These are phyloP conservation scores for Aspergillus sclerotialis DNA, from an alignment of 2,329 filamentous ascomycete species.

Conservation along the genomic window DNA sequence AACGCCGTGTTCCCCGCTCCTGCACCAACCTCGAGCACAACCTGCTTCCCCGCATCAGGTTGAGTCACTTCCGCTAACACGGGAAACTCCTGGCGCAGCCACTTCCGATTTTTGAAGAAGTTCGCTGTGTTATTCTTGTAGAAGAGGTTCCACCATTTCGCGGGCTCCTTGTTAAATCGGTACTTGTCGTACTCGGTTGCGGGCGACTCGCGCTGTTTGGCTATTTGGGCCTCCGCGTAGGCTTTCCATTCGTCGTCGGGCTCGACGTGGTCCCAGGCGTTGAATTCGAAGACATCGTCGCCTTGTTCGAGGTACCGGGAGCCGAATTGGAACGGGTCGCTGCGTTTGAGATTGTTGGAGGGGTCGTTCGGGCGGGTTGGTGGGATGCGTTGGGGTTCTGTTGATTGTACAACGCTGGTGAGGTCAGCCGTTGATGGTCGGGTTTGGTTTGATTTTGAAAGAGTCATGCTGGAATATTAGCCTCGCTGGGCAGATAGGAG, in stretches of 20 bases:
- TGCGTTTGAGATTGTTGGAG: slow-evolving; percentile 72
- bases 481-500: too few relatives aligned
- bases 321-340: slow-evolving; percentile 92
- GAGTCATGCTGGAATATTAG: slow-evolving; percentile 8
- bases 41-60: slow-evolving; percentile 60
- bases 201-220: slow-evolving; percentile 74
- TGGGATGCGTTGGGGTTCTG: slow-evolving; percentile 41
- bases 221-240: slow-evolving; percentile 78
- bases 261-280: slow-evolving; percentile 97
- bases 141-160: slow-evolving; percentile 97
- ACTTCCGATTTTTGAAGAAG: slow-evolving; percentile 98
- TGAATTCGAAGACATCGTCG: slow-evolving; percentile 93
- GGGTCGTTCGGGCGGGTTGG: slow-evolving; percentile 63
- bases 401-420: slow-evolving; percentile 33
- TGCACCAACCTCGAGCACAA: slow-evolving; percentile 83
- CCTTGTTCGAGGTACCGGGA: slow-evolving; percentile 75
- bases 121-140: slow-evolving; percentile 97
- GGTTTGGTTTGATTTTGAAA: background rate
- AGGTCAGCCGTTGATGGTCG: slow-evolving; percentile 18
- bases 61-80: slow-evolving; percentile 69
- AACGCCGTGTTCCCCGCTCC: slow-evolving; percentile 96
- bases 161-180: slow-evolving; percentile 83
- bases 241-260: slow-evolving; percentile 82
- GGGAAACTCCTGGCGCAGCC: slow-evolving; percentile 93
- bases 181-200: slow-evolving; percentile 89